phyloP scores from a whole-genome alignment of 192 early-diverging fungal genomes.

The Rhizophagus prolifer region DNA sequence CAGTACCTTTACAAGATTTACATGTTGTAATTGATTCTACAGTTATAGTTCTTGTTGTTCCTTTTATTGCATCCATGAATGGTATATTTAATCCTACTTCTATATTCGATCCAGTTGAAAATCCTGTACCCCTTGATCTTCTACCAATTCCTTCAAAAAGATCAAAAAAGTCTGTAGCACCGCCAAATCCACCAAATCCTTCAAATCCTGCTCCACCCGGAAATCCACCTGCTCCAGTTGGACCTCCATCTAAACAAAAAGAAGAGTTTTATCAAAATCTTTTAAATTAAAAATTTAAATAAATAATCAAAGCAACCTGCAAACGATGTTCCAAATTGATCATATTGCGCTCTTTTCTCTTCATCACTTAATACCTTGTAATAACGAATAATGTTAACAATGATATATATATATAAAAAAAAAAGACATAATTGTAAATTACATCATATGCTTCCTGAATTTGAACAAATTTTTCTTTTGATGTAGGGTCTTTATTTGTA shows the following conservation, averaged over 20 bases:
- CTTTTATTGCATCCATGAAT: slow-evolving; percentile 92
- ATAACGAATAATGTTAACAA: neutral
- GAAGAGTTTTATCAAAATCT: slow-evolving; percentile 3
- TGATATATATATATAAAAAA: slow-evolving; percentile 6
- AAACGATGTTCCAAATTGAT: slow-evolving; percentile 78
- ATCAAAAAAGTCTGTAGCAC: slow-evolving; percentile 33
- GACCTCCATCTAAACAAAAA: slow-evolving; percentile 32
- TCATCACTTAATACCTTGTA: slow-evolving; percentile 84
- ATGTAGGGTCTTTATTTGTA: slow-evolving; percentile 88
- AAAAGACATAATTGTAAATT: slow-evolving; percentile 25
- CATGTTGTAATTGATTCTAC: slow-evolving; percentile 72
- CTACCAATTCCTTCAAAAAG: slow-evolving; percentile 43
- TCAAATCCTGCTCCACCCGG: slow-evolving; percentile 56
- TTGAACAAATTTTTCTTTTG: slow-evolving; percentile 96
- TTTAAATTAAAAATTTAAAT: neutral
- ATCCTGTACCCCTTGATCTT: slow-evolving; percentile 26
- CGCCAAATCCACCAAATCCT: slow-evolving; percentile 63
- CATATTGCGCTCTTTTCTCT: slow-evolving; percentile 85
- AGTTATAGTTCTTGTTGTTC: slow-evolving; percentile 63
- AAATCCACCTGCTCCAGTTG: slow-evolving; percentile 57
- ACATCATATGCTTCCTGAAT: slow-evolving; percentile 95
- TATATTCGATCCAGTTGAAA: slow-evolving; percentile 60
- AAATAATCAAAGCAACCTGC: slow-evolving; percentile 1
- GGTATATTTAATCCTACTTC: slow-evolving; percentile 64
- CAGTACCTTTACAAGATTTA: slow-evolving; percentile 75